These are phyloP conservation scores for Bipolaris sorokiniana DNA, from an alignment of 2,329 filamentous ascomycete genomes.

Conservation along the genomic window DNA sequence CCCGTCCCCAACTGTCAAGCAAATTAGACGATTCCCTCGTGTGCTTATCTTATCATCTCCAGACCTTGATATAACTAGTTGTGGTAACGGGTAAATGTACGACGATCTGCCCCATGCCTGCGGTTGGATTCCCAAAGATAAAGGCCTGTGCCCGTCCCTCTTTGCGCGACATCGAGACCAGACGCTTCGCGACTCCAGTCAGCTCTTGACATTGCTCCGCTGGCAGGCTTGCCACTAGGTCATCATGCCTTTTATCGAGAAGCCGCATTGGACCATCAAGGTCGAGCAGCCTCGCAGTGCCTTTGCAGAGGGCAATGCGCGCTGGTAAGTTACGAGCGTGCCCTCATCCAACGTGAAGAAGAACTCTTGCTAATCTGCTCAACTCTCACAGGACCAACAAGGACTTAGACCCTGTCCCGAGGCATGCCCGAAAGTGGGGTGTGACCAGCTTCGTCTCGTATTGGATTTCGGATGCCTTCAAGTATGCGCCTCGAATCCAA, in stretches of 20 bases:
- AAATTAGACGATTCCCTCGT: neutral
- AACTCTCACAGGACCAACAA: constrained; percentile 50
- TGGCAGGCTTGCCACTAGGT: neutral
- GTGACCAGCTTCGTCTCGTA: constrained; percentile 56
- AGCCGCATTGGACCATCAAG: constrained; percentile 48
- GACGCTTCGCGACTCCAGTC: neutral
- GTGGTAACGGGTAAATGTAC: constrained; percentile 2
- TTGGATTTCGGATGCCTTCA: constrained; percentile 61
- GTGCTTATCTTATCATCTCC: constrained; percentile 10
- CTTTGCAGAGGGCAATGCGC: constrained; percentile 51
- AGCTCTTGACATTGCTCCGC: neutral
- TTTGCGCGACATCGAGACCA: neutral
- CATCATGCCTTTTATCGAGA: constrained; percentile 43
- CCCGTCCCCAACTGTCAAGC: neutral
- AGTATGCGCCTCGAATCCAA: constrained; percentile 35
- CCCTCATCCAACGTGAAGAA: neutral
- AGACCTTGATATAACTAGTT: constrained; percentile 1
- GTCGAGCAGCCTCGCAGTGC: constrained; percentile 55
- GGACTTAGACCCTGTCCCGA: constrained; percentile 58
- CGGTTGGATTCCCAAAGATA: constrained; percentile 1
- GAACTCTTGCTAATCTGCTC: neutral
- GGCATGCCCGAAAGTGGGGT: constrained; percentile 54
- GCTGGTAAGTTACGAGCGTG: constrained; percentile 37
- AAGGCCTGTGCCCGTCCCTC: constrained; percentile 9
- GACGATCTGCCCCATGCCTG: constrained; percentile 6